Conservation (phyloP, 345 rosid genomes). For the Microcos paniculata region DNA sequence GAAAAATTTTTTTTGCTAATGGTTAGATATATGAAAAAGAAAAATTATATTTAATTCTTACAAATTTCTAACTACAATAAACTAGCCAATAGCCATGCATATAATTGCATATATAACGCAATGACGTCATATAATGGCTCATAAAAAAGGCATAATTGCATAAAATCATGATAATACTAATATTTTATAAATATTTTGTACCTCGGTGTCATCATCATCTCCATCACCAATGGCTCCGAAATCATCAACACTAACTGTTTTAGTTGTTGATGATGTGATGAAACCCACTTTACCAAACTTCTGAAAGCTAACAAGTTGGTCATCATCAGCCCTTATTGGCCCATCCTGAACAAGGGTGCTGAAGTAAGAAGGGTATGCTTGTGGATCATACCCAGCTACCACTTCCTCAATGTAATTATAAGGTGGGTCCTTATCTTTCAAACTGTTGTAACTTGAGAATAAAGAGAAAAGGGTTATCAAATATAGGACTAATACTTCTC, state of each 20-base stretch:
- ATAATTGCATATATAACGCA: too few species aligned
- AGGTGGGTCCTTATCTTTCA: not conserved
- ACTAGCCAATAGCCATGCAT: too few species aligned
- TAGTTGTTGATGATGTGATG: constrained; percentile 6
- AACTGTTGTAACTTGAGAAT: constrained; percentile 6
- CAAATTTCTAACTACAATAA: too few species aligned
- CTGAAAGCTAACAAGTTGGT: not conserved
- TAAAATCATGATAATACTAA: too few species aligned
- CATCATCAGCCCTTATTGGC: not conserved
- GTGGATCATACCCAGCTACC: constrained; percentile 10
- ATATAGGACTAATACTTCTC: not conserved
- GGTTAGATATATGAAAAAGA: not conserved
- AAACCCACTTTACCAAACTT: not conserved
- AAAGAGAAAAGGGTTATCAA: constrained; percentile 4
- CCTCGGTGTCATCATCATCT: constrained; percentile 64
- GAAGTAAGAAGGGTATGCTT: constrained; percentile 12
- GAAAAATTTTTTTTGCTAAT: not conserved
- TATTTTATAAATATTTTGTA: constrained; percentile 39
- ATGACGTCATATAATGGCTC: not conserved
- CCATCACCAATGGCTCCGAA: constrained; percentile 69
- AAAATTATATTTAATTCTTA: not conserved
- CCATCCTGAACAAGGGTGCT: constrained; percentile 3
- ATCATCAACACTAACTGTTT: constrained; percentile 40
- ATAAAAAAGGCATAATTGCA: not conserved
- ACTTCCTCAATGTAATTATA: not conserved